phyloP scores from a whole-genome alignment of 1,284 basidiomycete genomes.

The Abortiporus biennis region DNA sequence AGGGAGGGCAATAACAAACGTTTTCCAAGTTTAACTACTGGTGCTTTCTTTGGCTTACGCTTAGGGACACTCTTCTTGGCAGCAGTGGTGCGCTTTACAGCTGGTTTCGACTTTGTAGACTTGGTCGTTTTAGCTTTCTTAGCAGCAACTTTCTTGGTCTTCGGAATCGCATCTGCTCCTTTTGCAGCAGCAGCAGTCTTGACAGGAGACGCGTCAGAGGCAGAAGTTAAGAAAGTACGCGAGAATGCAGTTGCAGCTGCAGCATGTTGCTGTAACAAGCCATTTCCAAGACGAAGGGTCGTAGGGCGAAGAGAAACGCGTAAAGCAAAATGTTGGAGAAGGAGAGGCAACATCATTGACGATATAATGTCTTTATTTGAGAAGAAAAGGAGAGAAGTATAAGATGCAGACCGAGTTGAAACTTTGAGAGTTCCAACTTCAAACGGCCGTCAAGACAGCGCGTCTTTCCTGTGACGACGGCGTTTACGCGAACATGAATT shows the following conservation, averaged over 20 bases:
- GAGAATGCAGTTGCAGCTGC: constrained; percentile 1
- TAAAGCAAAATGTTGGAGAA: constrained; percentile 5
- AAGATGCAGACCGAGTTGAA: no score
- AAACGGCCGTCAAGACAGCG: no score
- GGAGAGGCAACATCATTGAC: constrained; percentile 9
- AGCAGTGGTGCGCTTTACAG: not conserved
- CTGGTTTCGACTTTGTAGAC: not conserved
- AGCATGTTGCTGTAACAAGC: constrained; percentile 4
- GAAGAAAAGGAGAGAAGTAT: no score
- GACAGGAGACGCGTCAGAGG: no score
- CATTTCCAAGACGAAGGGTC: not conserved
- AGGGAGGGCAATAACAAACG: not conserved
- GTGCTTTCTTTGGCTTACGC: constrained; percentile 1
- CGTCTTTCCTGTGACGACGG: no score
- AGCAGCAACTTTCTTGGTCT: constrained; percentile 1
- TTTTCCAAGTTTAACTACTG: not conserved
- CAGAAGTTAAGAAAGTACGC: no score
- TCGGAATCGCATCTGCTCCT: no score
- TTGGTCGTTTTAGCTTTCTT: not conserved
- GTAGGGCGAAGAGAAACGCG: not conserved
- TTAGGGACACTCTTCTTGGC: constrained; percentile 7
- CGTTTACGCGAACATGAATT: no score
- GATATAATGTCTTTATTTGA: no score
- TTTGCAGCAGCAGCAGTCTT: no score
- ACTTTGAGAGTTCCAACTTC: no score